These are phyloP conservation scores for Zychaea mexicana DNA, from an alignment of 371 early-diverging fungal species.

Conservation along the genomic window DNA sequence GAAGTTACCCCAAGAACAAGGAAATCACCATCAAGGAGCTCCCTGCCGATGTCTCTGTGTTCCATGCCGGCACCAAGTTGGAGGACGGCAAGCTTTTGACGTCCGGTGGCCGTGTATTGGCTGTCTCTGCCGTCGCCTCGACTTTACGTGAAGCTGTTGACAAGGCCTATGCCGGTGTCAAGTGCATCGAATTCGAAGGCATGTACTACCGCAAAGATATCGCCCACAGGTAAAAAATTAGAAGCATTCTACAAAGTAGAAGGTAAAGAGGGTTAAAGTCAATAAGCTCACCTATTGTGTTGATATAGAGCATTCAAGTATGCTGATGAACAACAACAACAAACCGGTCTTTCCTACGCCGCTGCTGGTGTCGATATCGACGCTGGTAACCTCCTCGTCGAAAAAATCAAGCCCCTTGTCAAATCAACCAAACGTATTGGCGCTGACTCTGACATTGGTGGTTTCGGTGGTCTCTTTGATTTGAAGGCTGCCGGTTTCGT, in stretches of 20 bases:
- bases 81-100: conserved; percentile 69
- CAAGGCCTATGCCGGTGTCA: conserved; percentile 72
- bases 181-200: conserved; percentile 78
- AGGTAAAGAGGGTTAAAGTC: background rate
- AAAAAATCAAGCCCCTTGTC: conserved; percentile 93
- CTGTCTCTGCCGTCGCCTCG: conserved; percentile 82
- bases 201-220: conserved; percentile 92
- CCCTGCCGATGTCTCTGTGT: conserved; percentile 66
- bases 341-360: conserved; percentile 77
- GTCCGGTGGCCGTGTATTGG: conserved; percentile 95
- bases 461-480: conserved; percentile 98
- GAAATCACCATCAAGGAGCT: conserved; percentile 64
- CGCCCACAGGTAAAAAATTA: conserved; percentile 66
- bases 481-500: conserved; percentile 87
- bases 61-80: conserved; percentile 91
- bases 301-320: conserved; percentile 62
- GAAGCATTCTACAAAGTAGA: no score
- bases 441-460: conserved; percentile 95
- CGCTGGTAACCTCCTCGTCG: conserved; percentile 92
- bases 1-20: conserved; percentile 80
- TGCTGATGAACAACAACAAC: conserved; percentile 45
- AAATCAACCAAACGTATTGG: conserved; percentile 91
- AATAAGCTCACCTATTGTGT: background rate
- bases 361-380: conserved; percentile 96
- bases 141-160: conserved; percentile 78